Conservation (phyloP, 192 early-diverging fungal species). For the Backusella liffmaniae region DNA sequence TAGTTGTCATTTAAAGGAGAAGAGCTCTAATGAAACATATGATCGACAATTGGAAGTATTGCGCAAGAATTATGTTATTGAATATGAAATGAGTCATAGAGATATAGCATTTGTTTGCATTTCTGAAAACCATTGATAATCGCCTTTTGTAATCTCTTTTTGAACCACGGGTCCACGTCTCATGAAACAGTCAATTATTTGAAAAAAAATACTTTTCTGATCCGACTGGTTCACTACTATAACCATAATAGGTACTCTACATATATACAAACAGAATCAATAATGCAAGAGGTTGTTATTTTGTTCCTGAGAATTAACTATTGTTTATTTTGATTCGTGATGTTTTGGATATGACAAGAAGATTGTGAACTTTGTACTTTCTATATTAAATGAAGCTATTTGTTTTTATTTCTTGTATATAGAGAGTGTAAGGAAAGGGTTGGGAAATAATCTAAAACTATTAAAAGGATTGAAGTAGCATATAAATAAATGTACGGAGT, state of each 20-base stretch:
- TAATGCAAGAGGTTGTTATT: background rate
- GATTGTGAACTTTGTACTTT: background rate
- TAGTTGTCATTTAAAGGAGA: background rate
- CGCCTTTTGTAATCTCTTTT: background rate
- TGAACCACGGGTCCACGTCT: background rate
- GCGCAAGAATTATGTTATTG: slow-evolving; percentile 5
- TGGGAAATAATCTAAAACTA: background rate
- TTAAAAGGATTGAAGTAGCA: background rate
- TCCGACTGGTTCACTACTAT: slow-evolving; percentile 4
- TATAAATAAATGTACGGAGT: background rate
- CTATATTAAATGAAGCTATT: background rate
- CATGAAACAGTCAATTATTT: background rate
- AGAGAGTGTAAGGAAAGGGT: background rate
- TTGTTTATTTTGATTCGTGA: background rate
- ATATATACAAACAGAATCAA: background rate
- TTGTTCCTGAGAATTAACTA: background rate
- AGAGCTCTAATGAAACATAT: background rate
- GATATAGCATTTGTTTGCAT: background rate
- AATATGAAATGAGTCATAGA: slow-evolving; percentile 4
- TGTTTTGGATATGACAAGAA: background rate
- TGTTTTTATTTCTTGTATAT: background rate
- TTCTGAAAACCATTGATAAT: background rate
- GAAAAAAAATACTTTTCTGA: background rate
- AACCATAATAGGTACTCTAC: background rate
- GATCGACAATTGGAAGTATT: slow-evolving; percentile 2